Evolutionary conservation across 148 eudicot genomes (phyloP).

Genomic region (Nepenthes gracilis): DNA sequence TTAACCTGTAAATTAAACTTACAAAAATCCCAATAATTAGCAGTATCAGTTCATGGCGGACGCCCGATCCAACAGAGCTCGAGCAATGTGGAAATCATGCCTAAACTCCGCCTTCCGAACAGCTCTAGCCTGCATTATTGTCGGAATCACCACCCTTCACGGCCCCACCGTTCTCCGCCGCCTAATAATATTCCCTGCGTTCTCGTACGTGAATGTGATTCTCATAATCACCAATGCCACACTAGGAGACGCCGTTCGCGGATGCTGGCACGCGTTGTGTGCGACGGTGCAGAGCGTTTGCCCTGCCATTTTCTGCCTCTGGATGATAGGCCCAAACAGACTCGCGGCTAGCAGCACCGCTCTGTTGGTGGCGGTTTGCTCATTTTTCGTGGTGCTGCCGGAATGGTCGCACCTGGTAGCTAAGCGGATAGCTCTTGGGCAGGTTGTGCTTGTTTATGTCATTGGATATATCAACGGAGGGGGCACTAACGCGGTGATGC

Average conservation of each 20-base stretch:
- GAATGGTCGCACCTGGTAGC: conserved; percentile 36
- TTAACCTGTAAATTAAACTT: background rate
- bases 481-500: conserved; percentile 40
- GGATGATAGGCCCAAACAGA: conserved; percentile 38
- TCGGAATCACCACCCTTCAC: conserved; percentile 37
- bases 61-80: conserved; percentile 21
- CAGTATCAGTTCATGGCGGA: background rate
- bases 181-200: conserved; percentile 42
- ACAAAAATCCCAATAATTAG: no score
- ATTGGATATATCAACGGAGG: conserved; percentile 36
- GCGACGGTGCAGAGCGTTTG: conserved; percentile 38
- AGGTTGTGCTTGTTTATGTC: conserved; percentile 53
- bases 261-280: conserved; percentile 44
- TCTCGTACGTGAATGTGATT: conserved; percentile 60
- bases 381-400: conserved; percentile 50
- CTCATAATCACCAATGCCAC: conserved; percentile 52
- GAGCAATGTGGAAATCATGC: conserved; percentile 33
- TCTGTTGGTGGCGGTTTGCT: conserved; percentile 24
- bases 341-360: conserved; percentile 37
- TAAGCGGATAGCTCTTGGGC: conserved; percentile 66
- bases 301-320: conserved; percentile 53
- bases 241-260: conserved; percentile 50
- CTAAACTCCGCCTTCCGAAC: conserved; percentile 48
- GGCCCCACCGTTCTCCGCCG: conserved; percentile 27
- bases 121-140: conserved; percentile 52